Evolutionary conservation across 2,329 filamentous ascomycete species (phyloP), one percentile per base, ranked within the genome.

Genomic region (Colletotrichum somersetense): DNA sequence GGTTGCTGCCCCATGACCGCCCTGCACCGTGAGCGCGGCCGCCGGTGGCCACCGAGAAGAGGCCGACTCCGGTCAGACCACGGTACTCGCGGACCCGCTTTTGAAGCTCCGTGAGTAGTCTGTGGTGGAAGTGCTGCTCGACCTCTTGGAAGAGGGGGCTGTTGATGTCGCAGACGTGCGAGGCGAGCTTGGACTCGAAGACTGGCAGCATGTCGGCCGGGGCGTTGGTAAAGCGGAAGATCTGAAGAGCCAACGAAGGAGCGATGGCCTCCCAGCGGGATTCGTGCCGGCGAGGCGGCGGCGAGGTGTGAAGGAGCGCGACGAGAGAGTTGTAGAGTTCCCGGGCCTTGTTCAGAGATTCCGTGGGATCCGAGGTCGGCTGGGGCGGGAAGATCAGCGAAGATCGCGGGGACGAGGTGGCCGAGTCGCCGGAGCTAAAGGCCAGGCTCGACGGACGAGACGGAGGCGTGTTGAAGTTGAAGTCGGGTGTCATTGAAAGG

Each of bases 11-110:
- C 74, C 81, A 79, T 8, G 78, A 76, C 35, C 82, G 81, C 72
- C 77, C 78, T 38, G 79, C 79, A 57, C 79, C 80, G 33, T 83
- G 81, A 35, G 84, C 75, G 10, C 87, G 86, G 69, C 85, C 84
- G 56, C 87, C 85, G 1, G 88, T 89, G 16, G 88, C 88, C 23
- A 85, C 83, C 8, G 87, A 84, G 78, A 89, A 90, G 20, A 90
- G 83, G 42, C 81, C 83, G 11, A 89, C 84, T 2, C 86, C 87
- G 0, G 86, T 86, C 18, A 89, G 81, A 7, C 82, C 79, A 77
- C 85, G 87, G 79, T 86, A 89, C 57, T 89, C 86, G 66, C 82
- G 84, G 16, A 89, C 87, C 3, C 86, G 84, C 50, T 79, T 80
- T 46, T 84, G 83, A 23, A 89, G 79, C 67, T 88, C 86, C 4